These are phyloP conservation scores for Ophiostoma populinum DNA, from an alignment of 2,329 filamentous ascomycete species.

Conservation along the genomic window DNA sequence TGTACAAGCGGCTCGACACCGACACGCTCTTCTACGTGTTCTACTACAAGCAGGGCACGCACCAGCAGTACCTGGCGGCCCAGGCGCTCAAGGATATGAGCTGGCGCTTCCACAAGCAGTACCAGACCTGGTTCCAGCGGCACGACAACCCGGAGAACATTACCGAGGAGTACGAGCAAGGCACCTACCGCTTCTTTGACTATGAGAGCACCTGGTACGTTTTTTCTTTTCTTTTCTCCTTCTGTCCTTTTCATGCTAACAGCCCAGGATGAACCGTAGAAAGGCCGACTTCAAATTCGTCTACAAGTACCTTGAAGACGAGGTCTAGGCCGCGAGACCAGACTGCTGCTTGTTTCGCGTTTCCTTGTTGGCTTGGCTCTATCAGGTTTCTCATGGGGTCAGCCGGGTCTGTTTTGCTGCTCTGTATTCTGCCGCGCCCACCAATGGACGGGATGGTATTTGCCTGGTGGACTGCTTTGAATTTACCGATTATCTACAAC, in stretches of 20 bases:
- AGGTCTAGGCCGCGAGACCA: conserved; percentile 36
- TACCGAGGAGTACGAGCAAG: conserved; percentile 96
- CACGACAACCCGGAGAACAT: conserved; percentile 98
- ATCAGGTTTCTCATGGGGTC: not conserved
- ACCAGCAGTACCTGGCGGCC: conserved; percentile 87
- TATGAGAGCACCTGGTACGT: conserved; percentile 96
- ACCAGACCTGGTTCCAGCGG: conserved; percentile 97
- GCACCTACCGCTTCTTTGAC: conserved; percentile 97
- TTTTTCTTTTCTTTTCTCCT: conserved; percentile 3
- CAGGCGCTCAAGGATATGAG: conserved; percentile 97
- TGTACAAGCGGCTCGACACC: conserved; percentile 82
- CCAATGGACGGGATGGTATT: no score
- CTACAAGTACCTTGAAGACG: conserved; percentile 94
- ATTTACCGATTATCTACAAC: not conserved
- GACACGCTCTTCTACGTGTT: conserved; percentile 98
- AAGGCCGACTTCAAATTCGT: conserved; percentile 98
- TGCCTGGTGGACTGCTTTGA: not conserved
- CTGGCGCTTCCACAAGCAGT: conserved; percentile 99
- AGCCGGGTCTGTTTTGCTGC: not conserved
- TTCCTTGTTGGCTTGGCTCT: not conserved
- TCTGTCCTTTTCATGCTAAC: not conserved
- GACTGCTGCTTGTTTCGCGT: not conserved
- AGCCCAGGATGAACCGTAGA: conserved; percentile 81
- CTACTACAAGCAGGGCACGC: conserved; percentile 93
- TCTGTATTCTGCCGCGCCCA: not conserved